A percentile compares a stretch with the other conserved stretches of the same genome.
These are phyloP conservation scores for Phialophora chinensis DNA, from an alignment of 2,329 filamentous ascomycete genomes.

Conservation along the genomic window DNA sequence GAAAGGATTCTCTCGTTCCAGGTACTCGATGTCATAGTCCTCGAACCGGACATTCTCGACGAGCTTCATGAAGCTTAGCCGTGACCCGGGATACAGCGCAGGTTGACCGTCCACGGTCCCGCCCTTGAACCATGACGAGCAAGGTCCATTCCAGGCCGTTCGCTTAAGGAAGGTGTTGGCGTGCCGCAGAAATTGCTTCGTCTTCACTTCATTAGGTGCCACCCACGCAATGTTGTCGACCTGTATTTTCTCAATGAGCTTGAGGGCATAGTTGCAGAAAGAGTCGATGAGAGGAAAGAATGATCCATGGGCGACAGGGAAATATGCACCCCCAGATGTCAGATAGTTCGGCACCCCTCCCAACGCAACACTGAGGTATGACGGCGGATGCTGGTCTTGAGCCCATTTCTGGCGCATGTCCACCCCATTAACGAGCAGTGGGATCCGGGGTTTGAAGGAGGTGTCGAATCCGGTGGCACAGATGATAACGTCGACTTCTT, in stretches of 20 bases:
- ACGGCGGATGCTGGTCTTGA: not conserved
- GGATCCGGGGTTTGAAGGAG: slow-evolving; percentile 40
- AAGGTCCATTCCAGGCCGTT: slow-evolving; percentile 35
- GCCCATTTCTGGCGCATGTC: slow-evolving; percentile 37
- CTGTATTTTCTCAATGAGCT: slow-evolving; percentile 42
- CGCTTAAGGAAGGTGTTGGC: slow-evolving; percentile 43
- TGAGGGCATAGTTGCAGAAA: slow-evolving; percentile 41
- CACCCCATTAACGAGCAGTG: slow-evolving; percentile 30
- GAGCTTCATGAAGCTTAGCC: slow-evolving; percentile 44
- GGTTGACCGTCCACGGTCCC: slow-evolving; percentile 39
- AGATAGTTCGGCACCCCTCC: slow-evolving; percentile 44
- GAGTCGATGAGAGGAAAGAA: slow-evolving; percentile 37
- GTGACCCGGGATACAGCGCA: slow-evolving; percentile 49
- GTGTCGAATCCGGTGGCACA: not conserved
- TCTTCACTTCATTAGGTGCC: slow-evolving; percentile 39
- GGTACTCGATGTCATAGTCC: slow-evolving; percentile 22
- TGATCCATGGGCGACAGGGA: slow-evolving; percentile 39
- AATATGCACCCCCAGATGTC: slow-evolving; percentile 42
- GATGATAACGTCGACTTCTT: slow-evolving; percentile 18
- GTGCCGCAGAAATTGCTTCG: slow-evolving; percentile 43
- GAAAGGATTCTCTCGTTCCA: slow-evolving; percentile 44
- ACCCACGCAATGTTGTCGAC: slow-evolving; percentile 43
- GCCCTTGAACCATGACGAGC: slow-evolving; percentile 20
- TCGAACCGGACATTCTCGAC: slow-evolving; percentile 42
- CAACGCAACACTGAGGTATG: slow-evolving; percentile 1